phyloP scores from a whole-genome alignment of 345 rosid genomes.

The Ailanthus altissimus region DNA sequence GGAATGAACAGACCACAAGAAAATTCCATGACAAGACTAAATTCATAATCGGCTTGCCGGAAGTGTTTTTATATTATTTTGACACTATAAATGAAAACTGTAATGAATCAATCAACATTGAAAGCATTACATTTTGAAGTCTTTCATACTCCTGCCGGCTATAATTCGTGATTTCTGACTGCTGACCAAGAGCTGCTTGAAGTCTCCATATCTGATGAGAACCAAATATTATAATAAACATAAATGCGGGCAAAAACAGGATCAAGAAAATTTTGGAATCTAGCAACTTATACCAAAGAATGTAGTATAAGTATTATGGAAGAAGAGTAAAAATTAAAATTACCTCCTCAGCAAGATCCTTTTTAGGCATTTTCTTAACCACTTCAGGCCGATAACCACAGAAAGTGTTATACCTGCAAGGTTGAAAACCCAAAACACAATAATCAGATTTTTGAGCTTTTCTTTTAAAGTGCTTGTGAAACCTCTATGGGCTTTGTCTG shows the following conservation, averaged over 20 bases:
- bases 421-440: not conserved
- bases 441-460: not conserved
- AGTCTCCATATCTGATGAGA: conserved; percentile 88
- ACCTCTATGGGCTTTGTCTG: no score
- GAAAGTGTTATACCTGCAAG: conserved; percentile 86
- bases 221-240: not conserved
- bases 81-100: not conserved
- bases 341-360: conserved; percentile 97
- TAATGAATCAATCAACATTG: not conserved
- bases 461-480: no score
- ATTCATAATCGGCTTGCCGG: not conserved
- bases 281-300: conserved; percentile 4
- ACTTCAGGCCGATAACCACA: conserved; percentile 93
- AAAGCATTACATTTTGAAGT: conserved; percentile 72
- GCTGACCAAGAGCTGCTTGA: conserved; percentile 98
- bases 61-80: not conserved
- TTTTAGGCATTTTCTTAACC: conserved; percentile 94
- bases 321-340: conserved; percentile 13
- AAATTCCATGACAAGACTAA: not conserved
- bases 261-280: not conserved
- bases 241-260: not conserved
- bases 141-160: conserved; percentile 94
- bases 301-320: not conserved
- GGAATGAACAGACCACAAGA: not conserved
- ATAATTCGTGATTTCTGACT: conserved; percentile 79